Conservation (phyloP, 495 filamentous ascomycete genomes). For the Neurospora sublineolata region DNA sequence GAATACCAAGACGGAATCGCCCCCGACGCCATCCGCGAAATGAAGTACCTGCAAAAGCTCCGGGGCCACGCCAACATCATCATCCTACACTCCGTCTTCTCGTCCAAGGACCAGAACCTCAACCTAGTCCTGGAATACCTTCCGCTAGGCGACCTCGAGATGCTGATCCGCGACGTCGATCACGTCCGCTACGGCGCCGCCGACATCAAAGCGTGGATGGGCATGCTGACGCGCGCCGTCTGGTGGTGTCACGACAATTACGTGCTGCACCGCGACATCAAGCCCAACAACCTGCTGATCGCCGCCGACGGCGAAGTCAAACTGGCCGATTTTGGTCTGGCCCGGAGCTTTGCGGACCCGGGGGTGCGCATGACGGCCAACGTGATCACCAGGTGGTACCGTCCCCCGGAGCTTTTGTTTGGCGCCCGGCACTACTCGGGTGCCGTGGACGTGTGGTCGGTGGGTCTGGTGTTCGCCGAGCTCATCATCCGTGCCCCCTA, state of each 20-base stretch:
- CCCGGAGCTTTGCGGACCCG: constrained; percentile 79
- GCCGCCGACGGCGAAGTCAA: constrained; percentile 87
- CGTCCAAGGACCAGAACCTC: constrained; percentile 79
- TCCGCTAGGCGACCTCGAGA: constrained; percentile 81
- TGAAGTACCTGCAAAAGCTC: constrained; percentile 91
- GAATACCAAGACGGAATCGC: constrained; percentile 75
- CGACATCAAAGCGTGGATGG: constrained; percentile 98
- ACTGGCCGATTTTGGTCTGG: constrained; percentile 94
- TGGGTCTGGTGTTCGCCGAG: constrained; percentile 87
- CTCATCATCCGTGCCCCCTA: constrained; percentile 72
- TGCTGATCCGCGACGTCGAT: constrained; percentile 75
- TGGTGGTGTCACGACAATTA: constrained; percentile 97
- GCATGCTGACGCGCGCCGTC: constrained; percentile 83
- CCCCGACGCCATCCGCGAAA: constrained; percentile 89
- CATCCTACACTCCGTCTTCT: constrained; percentile 80
- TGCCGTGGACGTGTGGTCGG: constrained; percentile 91
- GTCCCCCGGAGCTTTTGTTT: constrained; percentile 85
- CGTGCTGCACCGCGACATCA: constrained; percentile 94
- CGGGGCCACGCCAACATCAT: constrained; percentile 85
- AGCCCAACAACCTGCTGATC: constrained; percentile 95
- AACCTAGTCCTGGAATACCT: constrained; percentile 91
- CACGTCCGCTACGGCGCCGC: constrained; percentile 53
- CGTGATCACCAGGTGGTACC: constrained; percentile 95
- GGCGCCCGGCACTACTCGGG: constrained; percentile 81
- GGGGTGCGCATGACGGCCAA: constrained; percentile 80